Evolutionary conservation across 1,139 yeast genomes (phyloP), one percentile per base, ranked within the genome.

Genomic region (Pichiaceae sp.): DNA sequence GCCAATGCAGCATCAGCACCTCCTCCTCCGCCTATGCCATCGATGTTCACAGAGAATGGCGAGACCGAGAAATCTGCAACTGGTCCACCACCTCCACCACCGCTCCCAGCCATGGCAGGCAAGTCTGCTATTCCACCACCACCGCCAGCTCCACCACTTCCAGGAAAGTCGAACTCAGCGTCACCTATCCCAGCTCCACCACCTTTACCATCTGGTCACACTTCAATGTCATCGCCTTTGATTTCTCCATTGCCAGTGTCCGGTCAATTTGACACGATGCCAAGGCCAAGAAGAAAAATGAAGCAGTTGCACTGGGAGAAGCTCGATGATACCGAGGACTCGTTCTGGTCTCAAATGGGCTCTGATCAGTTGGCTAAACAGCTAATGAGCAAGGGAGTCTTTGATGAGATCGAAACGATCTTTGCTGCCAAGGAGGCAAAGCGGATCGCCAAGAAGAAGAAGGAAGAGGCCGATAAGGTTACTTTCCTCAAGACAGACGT

Each of bases 281-380:
- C 89, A 33, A 69, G 89, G 49, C 89, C 94, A 18, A 79, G 79
- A 63, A 76, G 72, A 61, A 81, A 78, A 66, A 65, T 82, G 59
- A 82, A 82, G 54, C 94, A 82, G 56, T 64, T 82, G 46, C 94
- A 83, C 52, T 83, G 93, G 93, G 93, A 83, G 47, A 82, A 81
- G 50, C 65, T 82, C 40, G 91, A 82, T 27, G 60, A 56, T 33
- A 68, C 80, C 2, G 71, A 68, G 27, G 72, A 75, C 41, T 78
- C 91, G 0, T 78, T 82, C 55, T 82, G 93, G 93, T 66, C 68
- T 32, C 53, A 60, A 9, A 57, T 64, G 40, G 61, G 65, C 7
- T 69, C 73, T 2, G 67, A 63, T 19, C 60, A 62, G 28, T 65
- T 78, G 53, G 85, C 85, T 1, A 68, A 65, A 40, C 81, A 78